Evolutionary conservation across 768 basidiomycete genomes (phyloP).

Genomic region (Mycena rosella): DNA sequence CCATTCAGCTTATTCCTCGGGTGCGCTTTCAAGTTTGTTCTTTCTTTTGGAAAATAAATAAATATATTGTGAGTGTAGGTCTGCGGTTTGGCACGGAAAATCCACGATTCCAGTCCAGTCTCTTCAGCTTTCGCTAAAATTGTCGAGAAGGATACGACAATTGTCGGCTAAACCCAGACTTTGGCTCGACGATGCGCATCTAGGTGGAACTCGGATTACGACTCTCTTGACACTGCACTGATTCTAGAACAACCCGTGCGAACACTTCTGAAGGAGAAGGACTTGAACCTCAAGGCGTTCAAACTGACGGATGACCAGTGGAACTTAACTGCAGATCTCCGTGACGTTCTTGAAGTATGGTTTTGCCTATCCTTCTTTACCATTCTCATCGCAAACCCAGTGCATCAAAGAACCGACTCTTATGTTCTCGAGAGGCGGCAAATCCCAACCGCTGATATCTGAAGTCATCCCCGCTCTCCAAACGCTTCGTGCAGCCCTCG

Average conservation of each 20-base stretch:
- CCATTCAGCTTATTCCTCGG: slow-evolving; percentile 13
- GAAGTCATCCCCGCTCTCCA: slow-evolving; percentile 26
- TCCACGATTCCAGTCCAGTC: slow-evolving; percentile 21
- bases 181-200: slow-evolving; percentile 21
- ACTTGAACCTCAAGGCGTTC: slow-evolving; percentile 21
- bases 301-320: slow-evolving; percentile 14
- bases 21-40: slow-evolving; percentile 2
- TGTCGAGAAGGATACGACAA: slow-evolving; percentile 11
- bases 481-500: slow-evolving; percentile 9
- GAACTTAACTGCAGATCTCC: slow-evolving; percentile 8
- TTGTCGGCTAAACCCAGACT: slow-evolving; percentile 12
- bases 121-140: slow-evolving; percentile 11
- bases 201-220: slow-evolving; percentile 17
- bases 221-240: slow-evolving; percentile 12
- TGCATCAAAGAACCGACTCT: slow-evolving; percentile 19
- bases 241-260: slow-evolving; percentile 12
- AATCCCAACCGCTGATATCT: slow-evolving; percentile 15
- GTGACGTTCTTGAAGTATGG: slow-evolving; percentile 18
- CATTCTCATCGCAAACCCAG: neutral
- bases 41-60: neutral
- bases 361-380: neutral
- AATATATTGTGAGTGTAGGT: slow-evolving; percentile 1
- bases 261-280: slow-evolving; percentile 8
- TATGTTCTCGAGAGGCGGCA: slow-evolving; percentile 7
- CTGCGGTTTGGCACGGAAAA: slow-evolving; percentile 17